Evolutionary conservation across 371 early-diverging fungal genomes (phyloP), one percentile per base, ranked within the genome.

Genomic region (Lichtheimia hyalospora): DNA sequence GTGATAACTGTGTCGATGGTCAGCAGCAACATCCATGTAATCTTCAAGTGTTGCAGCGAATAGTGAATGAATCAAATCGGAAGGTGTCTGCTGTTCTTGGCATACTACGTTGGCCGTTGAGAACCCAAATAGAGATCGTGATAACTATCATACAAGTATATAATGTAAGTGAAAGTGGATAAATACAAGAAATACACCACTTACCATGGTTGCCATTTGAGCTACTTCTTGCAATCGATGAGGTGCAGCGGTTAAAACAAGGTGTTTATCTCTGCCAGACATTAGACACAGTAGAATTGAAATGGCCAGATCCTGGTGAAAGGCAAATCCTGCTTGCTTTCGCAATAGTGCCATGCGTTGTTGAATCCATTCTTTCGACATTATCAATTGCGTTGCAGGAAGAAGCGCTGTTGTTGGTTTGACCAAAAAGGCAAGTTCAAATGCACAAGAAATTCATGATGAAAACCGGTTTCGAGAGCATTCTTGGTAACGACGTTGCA

Each of bases 221-320:
- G 70, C 61, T 5, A 79, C 71, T 61, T 76, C 73, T 10, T 60
- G 54, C 13, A 76, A 24, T 43, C 70, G 62, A 44, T 73, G 64
- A 14, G 68, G 63, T 24, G 80, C 73, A 20, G 75, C 73, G 15
- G 75, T 76, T 14, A 79, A 58, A 23, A 79, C 55, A 24, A 76
- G 55, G 56, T 79, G 77, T 39, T 74, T 74, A 44, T 74, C 73
- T 44, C 56, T 57, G 6, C 75, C 75, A 8, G 77, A 74, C 20
- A 76, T 64, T 2, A 79, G 61, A 52, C 80, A 79, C 23, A 79
- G 58, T 4, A 79, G 56, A 5, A 79, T 68, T 0, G 80, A 79
- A 21, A 79, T 76, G 51, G 76, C 75, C 20, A 79, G 41, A 20
- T 79, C 80, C 39, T 79, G 73, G 15, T 76, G 69, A 41, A 79